Evolutionary conservation across 257 asterid species (phyloP), one percentile per base, ranked within the genome.

Genomic region (Gynochthodes officinalis): DNA sequence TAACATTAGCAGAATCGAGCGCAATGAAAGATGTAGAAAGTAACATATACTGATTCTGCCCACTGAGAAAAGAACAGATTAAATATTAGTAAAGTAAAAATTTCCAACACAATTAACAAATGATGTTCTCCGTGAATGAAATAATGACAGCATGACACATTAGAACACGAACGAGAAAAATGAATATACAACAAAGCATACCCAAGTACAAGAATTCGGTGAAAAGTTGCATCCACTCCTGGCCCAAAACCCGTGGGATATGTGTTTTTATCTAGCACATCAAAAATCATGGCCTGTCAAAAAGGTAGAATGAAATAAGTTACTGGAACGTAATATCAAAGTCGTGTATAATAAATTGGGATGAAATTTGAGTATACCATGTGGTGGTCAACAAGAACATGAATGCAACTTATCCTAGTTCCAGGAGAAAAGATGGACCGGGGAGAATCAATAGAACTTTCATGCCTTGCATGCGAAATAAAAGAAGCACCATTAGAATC

Each of bases 21-120:
- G 86, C 86, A 81, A 94, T 85, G 85, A 84, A 91, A 65, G 97
- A 94, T 59, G 84, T 86, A 76, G 97, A 88, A 69, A 76, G 83
- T 88, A 86, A 71, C 88, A 78, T 81, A 78, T 84, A 86, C 76
- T 82, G 83, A 65, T 83, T 83, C 79, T 75, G 86, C 55, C 75
- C 89, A 70, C 97, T 94, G 88, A 68, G 23, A 60, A 75, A 61
- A 77, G 61, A 74, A 77, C 35, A 68, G 53, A 37, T 27, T 58
- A 59, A 40, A 5, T 18, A 30, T 35, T n/a, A 55, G 28, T 23
- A 11, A 52, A 27, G 53, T 52, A 33, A 69, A 35, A 49, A 27
- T 23, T 61, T 48, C 55, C 23, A 21, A 53, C 21, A 58, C 53
- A 35, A 40, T 23, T 9, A 28, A 73, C n/a, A 46, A n/a, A 52